phyloP scores from a whole-genome alignment of 306 rosid species.

The Begonia peltatifolia region DNA sequence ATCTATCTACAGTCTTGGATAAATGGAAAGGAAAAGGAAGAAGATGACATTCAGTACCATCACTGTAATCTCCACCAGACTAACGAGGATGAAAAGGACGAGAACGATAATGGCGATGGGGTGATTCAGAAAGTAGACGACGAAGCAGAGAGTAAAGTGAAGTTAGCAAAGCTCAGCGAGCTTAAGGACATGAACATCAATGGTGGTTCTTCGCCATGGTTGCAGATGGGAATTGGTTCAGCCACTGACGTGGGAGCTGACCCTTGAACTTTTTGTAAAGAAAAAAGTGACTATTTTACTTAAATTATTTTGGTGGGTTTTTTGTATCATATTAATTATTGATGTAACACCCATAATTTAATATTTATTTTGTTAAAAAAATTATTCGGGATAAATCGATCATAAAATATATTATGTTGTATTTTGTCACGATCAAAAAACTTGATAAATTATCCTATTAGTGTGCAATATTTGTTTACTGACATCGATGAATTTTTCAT shows the following conservation, averaged over 20 bases:
- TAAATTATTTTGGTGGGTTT: too few species aligned
- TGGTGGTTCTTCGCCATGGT: constrained; percentile 76
- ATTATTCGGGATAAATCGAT: too few species aligned
- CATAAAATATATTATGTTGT: too few species aligned
- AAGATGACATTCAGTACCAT: neutral
- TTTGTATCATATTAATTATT: too few species aligned
- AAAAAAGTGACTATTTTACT: neutral
- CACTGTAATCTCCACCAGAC: too few species aligned
- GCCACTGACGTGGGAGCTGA: constrained; percentile 45
- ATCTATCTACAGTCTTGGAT: constrained; percentile 56
- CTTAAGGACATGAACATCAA: constrained; percentile 50
- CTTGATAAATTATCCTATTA: too few species aligned
- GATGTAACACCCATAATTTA: too few species aligned
- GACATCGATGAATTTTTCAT: too few species aligned
- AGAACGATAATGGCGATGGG: constrained; percentile 14
- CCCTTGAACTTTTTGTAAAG: constrained; percentile 18
- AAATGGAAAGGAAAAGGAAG: constrained; percentile 13
- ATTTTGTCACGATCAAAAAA: too few species aligned
- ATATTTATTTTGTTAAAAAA: too few species aligned
- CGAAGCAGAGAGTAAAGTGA: constrained; percentile 62
- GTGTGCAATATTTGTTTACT: too few species aligned
- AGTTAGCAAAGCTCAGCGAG: constrained; percentile 81
- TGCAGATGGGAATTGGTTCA: constrained; percentile 88
- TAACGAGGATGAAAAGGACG: constrained; percentile 1
- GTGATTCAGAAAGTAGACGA: constrained; percentile 42